phyloP scores from a whole-genome alignment of 2,329 filamentous ascomycete species.

The Penicillium sp. region DNA sequence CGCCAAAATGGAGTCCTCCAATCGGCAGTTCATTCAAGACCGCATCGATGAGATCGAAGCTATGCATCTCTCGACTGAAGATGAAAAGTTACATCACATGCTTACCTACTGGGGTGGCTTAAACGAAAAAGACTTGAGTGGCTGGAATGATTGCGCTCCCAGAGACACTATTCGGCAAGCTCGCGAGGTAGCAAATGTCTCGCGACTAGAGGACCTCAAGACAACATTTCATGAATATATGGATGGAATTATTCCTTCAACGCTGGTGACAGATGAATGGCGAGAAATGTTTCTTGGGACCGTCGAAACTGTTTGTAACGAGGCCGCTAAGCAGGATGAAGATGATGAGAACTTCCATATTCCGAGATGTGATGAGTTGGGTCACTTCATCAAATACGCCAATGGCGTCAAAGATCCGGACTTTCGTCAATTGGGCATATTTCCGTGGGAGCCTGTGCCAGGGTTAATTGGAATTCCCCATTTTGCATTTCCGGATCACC shows the following conservation, averaged over 20 bases:
- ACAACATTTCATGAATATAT: background rate
- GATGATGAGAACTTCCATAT: background rate
- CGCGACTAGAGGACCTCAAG: background rate
- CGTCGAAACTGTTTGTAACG: background rate
- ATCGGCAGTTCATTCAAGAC: too few species aligned
- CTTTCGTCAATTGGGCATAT: background rate
- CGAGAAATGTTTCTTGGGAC: background rate
- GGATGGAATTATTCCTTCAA: background rate
- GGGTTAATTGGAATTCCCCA: too few species aligned
- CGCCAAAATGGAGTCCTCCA: too few species aligned
- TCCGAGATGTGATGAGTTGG: background rate
- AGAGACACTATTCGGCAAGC: too few species aligned
- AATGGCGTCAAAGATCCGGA: background rate
- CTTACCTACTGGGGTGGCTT: too few species aligned
- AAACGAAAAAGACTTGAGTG: too few species aligned
- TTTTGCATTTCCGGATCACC: background rate
- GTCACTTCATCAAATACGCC: background rate
- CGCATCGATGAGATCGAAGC: too few species aligned
- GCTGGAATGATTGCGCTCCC: too few species aligned
- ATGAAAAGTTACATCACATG: too few species aligned
- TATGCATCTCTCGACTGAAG: too few species aligned
- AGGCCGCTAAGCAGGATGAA: background rate
- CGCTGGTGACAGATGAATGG: background rate
- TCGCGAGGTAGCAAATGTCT: background rate
- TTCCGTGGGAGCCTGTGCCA: background rate